Evolutionary conservation across 2,329 filamentous ascomycete genomes (phyloP).

Genomic region (Fusarium coffeatum): DNA sequence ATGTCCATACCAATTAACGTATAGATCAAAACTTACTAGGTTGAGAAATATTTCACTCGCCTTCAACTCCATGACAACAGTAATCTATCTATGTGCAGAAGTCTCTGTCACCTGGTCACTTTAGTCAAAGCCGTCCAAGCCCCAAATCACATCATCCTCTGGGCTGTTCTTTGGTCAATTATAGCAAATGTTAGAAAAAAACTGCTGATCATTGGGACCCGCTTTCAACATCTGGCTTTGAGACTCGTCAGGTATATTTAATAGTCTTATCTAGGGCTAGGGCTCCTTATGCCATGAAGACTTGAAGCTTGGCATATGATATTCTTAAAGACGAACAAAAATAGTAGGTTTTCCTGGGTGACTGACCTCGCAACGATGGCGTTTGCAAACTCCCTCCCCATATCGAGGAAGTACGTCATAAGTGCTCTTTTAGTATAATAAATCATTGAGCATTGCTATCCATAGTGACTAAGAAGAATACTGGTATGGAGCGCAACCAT

Average conservation of each 20-base stretch:
- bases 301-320: not conserved
- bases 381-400: not conserved
- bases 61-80: not conserved
- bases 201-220: not conserved
- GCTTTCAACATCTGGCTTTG: not conserved
- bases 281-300: not conserved
- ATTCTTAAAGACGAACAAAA: not conserved
- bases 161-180: not conserved
- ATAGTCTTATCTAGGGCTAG: conserved; percentile 6
- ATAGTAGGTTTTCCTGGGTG: not conserved
- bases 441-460: not conserved
- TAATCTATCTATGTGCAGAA: not conserved
- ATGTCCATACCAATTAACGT: not conserved
- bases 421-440: not conserved
- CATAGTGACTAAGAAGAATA: not conserved
- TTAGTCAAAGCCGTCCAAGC: not conserved
- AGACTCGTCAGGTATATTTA: not conserved
- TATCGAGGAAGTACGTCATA: not conserved
- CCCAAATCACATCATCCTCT: conserved; percentile 3
- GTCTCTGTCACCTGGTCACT: not conserved
- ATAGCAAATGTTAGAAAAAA: not conserved
- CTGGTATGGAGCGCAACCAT: not conserved
- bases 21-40: not conserved
- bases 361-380: not conserved
- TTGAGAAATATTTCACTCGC: not conserved